Conservation (phyloP, 208 protist genomes). For the Trypanosoma brucei region DNA sequence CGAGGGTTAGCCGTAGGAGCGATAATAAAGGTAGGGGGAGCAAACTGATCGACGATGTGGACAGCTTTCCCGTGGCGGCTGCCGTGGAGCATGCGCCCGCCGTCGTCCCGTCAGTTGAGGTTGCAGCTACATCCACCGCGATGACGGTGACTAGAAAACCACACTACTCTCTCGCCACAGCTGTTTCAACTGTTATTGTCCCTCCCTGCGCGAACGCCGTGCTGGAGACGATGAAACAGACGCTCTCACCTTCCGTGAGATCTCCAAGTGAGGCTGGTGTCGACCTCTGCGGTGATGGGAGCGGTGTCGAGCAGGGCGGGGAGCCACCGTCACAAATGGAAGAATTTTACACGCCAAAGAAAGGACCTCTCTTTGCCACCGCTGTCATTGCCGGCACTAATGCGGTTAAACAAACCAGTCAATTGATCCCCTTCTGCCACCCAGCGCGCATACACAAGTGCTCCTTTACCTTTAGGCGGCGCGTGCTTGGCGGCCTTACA, state of each 20-base stretch:
- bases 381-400: slow-evolving; percentile 90
- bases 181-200: slow-evolving; percentile 77
- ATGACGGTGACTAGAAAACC: slow-evolving; percentile 24
- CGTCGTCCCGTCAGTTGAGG: background rate
- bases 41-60: background rate
- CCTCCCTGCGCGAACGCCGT: slow-evolving; percentile 53
- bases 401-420: slow-evolving; percentile 89
- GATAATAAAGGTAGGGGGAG: background rate
- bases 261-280: slow-evolving; percentile 4
- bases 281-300: slow-evolving; percentile 11
- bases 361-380: slow-evolving; percentile 81
- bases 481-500: slow-evolving; percentile 30
- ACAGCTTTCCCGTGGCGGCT: background rate
- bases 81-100: background rate
- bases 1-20: background rate
- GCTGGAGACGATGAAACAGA: slow-evolving; percentile 72
- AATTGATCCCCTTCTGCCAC: slow-evolving; percentile 95
- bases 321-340: slow-evolving; percentile 51
- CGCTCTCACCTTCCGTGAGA: slow-evolving; percentile 40
- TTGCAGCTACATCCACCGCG: background rate
- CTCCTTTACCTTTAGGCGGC: slow-evolving; percentile 81
- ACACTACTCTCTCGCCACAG: slow-evolving; percentile 67
- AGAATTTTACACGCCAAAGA: slow-evolving; percentile 84
- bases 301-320: background rate
- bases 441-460: slow-evolving; percentile 85